phyloP scores from a whole-genome alignment of 2,329 filamentous ascomycete species.

The Reticulascus tulasneorum region DNA sequence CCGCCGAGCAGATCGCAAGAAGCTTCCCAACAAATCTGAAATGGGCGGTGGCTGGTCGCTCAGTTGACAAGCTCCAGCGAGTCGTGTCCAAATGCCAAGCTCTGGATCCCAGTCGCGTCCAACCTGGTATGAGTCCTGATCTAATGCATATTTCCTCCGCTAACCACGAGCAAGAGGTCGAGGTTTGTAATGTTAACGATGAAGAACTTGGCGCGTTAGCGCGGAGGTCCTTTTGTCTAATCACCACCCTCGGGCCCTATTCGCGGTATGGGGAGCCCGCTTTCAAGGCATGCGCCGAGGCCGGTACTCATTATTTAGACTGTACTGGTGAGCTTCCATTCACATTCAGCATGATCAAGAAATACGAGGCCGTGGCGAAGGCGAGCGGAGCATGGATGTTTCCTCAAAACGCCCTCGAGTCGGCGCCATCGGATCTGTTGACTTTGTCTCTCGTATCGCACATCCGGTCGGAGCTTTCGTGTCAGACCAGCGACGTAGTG shows the following conservation, averaged over 20 bases:
- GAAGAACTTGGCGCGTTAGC: constrained; percentile 44
- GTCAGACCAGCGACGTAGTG: constrained; percentile 48
- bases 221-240: constrained; percentile 51
- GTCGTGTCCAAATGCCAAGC: constrained; percentile 63
- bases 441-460: constrained; percentile 49
- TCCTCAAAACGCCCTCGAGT: constrained; percentile 59
- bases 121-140: constrained; percentile 69
- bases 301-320: constrained; percentile 61
- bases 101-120: constrained; percentile 63
- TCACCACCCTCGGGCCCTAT: constrained; percentile 58
- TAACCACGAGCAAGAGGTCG: constrained; percentile 44
- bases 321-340: constrained; percentile 58
- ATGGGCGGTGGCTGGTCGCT: constrained; percentile 86
- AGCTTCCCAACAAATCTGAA: constrained; percentile 71
- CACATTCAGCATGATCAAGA: constrained; percentile 53
- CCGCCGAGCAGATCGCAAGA: constrained; percentile 68
- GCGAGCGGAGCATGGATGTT: constrained; percentile 53
- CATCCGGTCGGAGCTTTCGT: constrained; percentile 45
- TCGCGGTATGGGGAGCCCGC: constrained; percentile 51
- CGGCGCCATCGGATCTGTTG: constrained; percentile 55
- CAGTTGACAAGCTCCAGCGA: constrained; percentile 64
- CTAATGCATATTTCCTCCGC: no score
- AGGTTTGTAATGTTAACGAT: constrained; percentile 44
- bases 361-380: constrained; percentile 51
- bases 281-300: constrained; percentile 57